Evolutionary conservation across 2,329 filamentous ascomycete species (phyloP).

Genomic region (Fusarium pseudograminearum): DNA sequence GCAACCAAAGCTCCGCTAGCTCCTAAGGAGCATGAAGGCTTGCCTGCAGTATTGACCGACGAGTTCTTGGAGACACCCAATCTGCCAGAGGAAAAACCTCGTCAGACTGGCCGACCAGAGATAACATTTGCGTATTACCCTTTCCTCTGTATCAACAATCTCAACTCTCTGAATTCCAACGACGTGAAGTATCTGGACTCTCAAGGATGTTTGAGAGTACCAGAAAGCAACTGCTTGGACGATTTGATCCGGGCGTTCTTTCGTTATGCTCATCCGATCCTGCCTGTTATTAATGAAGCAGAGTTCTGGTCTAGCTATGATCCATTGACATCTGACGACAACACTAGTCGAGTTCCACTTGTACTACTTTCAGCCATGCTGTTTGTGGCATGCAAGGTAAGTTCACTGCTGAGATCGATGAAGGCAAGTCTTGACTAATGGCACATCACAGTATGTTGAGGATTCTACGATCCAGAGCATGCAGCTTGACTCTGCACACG

Average conservation of each 20-base stretch:
- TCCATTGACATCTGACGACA: neutral
- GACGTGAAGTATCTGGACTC: neutral
- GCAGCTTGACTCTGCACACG: neutral
- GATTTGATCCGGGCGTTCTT: neutral
- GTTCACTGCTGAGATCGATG: rapidly evolving
- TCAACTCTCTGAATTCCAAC: neutral
- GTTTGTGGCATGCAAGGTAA: slow-evolving; percentile 4
- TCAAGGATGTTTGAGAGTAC: neutral
- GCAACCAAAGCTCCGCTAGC: neutral
- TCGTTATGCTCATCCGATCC: slow-evolving; percentile 4
- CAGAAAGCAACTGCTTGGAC: neutral
- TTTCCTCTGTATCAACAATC: neutral
- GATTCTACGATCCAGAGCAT: neutral
- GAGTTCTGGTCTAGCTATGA: slow-evolving; percentile 5
- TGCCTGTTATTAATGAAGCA: neutral
- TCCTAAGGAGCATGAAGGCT: neutral
- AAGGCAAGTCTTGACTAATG: neutral
- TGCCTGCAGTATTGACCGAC: neutral
- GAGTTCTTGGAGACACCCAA: neutral
- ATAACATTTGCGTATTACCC: neutral
- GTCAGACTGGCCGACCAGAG: neutral
- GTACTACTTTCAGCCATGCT: neutral
- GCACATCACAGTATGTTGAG: neutral
- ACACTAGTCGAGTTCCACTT: neutral
- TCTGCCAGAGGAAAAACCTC: neutral